Base-by-base conservation (phyloP, 768 basidiomycete species). In the Calvatia gigantea region DNA sequence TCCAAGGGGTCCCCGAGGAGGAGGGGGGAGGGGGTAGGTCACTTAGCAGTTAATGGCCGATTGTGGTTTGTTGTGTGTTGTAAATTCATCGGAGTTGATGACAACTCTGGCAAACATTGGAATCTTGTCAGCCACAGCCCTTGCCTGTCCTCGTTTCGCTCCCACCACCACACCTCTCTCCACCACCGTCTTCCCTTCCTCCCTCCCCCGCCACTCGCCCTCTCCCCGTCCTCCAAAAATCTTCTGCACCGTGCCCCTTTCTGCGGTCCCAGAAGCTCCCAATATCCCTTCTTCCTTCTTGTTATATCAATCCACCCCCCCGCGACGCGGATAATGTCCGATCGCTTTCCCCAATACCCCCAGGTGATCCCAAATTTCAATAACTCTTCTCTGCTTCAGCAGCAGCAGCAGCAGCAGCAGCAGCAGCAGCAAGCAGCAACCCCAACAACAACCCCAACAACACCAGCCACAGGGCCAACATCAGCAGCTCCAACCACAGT, bases 301-400 rank as follows among this genome's bases (percentile, higher is more conserved):
- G n/a, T n/a, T n/a, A n/a, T 65, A 59, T 61, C 51, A 56, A 61
- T 28, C 55, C 42, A 46, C 21, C 54, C 50, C 43, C 47, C 25
- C 41, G 52, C 57, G 59, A 61, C 60, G 61, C 68, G 71, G 71
- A 73, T 72, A 67, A 84, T 85, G 84, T 82, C 84, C 66, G 83
- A 86, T 80, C 82, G 79, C 68, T 66, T 75, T 49, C 65, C 75
- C 63, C 76, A 75, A 69, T 85, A 83, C 67, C 59, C 74, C 62
- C 81, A 85, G 78, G 68, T 86, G 78, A 70, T 81, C 42, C 69
- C 80, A 56, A 75, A 71, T 68, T 79, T 83, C 69, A 73, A 72
- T 56, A 58, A 58, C 23, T 37, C 46, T 14, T 21, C 38, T 35
- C 68, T 73, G 62, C 71, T 75, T 29, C 73, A 75, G 59, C 79